Percentiles rank a stretch among this genome's conserved stretches.
phyloP scores from a whole-genome alignment of 257 asterid species.

The Scutellaria barbata region DNA sequence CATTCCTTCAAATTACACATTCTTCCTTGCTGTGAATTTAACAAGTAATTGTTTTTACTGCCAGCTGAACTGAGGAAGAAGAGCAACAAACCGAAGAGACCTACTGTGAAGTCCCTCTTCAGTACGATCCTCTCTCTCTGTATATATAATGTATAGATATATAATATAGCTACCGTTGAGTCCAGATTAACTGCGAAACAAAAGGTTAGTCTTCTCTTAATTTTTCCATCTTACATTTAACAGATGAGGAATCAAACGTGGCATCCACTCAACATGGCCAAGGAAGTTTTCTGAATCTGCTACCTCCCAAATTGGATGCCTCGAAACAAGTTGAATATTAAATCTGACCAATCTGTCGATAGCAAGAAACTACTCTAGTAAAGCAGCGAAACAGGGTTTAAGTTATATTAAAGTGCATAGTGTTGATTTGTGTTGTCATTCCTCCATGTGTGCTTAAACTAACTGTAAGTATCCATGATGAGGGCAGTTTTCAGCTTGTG shows the following conservation, averaged over 20 bases:
- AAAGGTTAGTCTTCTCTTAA: conserved; percentile 16
- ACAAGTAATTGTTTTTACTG: conserved; percentile 31
- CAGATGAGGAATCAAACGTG: conserved; percentile 78
- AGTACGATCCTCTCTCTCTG: conserved; percentile 53
- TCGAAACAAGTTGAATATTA: conserved; percentile 50
- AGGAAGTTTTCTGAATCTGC: conserved; percentile 74
- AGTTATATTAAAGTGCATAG: conserved; percentile 37
- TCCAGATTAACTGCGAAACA: neutral
- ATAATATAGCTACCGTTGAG: neutral
- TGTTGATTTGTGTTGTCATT: conserved; percentile 43
- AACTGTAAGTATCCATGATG: conserved; percentile 48
- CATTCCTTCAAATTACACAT: conserved; percentile 5
- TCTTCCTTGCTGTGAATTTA: neutral
- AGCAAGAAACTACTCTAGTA: conserved; percentile 44
- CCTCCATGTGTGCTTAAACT: conserved; percentile 43
- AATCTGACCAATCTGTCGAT: conserved; percentile 47
- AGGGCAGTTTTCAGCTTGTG: conserved; percentile 51
- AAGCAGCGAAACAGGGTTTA: conserved; percentile 31
- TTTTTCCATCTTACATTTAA: neutral
- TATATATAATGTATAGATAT: neutral
- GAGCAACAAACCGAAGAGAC: conserved; percentile 83
- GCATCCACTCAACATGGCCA: conserved; percentile 61
- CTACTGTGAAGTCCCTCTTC: conserved; percentile 93
- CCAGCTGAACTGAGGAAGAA: conserved; percentile 93
- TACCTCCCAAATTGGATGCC: conserved; percentile 66